These are phyloP conservation scores for Tephrocybe sp. DNA, from an alignment of 768 basidiomycete species.

Conservation along the genomic window DNA sequence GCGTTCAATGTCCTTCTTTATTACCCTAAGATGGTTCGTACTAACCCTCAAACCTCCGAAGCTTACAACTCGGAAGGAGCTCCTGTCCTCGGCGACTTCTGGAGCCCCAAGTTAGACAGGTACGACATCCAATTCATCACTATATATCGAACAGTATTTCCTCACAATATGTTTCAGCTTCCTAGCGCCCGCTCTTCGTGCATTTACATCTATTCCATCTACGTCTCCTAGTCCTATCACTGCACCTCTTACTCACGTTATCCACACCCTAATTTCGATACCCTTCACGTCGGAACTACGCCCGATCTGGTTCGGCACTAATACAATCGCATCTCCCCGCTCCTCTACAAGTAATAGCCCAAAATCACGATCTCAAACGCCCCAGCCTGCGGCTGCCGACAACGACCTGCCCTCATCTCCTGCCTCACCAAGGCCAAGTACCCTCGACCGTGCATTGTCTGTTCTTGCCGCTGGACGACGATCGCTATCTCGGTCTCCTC, in stretches of 20 bases:
- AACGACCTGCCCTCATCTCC: conserved; percentile 33
- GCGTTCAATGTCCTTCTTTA: conserved; percentile 78
- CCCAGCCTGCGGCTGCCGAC: conserved; percentile 26
- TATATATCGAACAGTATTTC: background rate
- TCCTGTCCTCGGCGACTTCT: conserved; percentile 69
- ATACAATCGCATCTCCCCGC: conserved; percentile 27
- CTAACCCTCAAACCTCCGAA: conserved; percentile 40
- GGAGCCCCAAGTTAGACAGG: conserved; percentile 74
- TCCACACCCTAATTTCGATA: conserved; percentile 78
- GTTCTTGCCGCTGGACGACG: conserved; percentile 51
- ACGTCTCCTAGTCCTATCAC: conserved; percentile 62
- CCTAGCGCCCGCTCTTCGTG: conserved; percentile 66
- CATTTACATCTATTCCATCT: conserved; percentile 65
- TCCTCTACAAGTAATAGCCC: conserved; percentile 33
- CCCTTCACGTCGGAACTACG: conserved; percentile 61
- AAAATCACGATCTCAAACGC: conserved; percentile 32
- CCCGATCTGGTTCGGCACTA: conserved; percentile 58
- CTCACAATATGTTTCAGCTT: conserved; percentile 39
- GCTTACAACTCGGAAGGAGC: conserved; percentile 23
- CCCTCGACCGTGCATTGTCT: conserved; percentile 58
- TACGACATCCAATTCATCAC: conserved; percentile 29
- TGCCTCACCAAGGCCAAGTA: conserved; percentile 35
- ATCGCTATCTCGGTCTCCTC: conserved; percentile 47
- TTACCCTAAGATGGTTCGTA: conserved; percentile 66
- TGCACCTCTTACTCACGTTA: conserved; percentile 74